Evolutionary conservation across 306 rosid species (phyloP), one percentile per base, ranked within the genome.

Genomic region (Medicago lupulina): DNA sequence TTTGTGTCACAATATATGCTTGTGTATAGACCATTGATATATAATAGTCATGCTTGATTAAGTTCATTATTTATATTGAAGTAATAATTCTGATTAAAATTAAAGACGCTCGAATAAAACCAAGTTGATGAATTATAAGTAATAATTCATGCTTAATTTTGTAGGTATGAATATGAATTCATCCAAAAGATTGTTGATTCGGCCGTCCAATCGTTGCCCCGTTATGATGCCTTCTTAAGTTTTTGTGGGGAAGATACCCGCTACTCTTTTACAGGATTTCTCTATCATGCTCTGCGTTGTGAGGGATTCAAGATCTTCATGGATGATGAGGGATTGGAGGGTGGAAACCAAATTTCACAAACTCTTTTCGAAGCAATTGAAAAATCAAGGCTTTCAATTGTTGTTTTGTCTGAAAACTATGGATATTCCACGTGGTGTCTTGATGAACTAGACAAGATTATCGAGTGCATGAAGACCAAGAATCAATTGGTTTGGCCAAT

Each of bases 361-460:
- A 9, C 46, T 10, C 69, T 73, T 43, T 9, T 58, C 3, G 6
- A 57, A 4, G 76, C 67, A 7, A 73, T 60, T 16, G 44, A 43
- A 15, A 51, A 25, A 28, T 60, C 78, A 10, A 74, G 60, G 31
- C 12, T 60, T 74, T 74, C 69, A 1, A 44, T 74, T 28, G 21
- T 60, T 6, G 70, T 74, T 74, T 60, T 74, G 18, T 74, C 61
- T 10, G 70, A 74, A 74, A 74, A 74, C 19, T 74, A 10, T 46
- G 78, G 47, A 44, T 25, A 15, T 44, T 74, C 78, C 2, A 6
- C 78, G 0, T 74, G 78, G 78, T 73, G 70, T n/a, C 77, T 44
- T 11, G 58, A 73, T 15, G 77, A 73, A 44, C 58, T 73, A 2
- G 77, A 60, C 2, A 11, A 44, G 13, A 74, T 74, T 14, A 51